Evolutionary conservation across 768 basidiomycete species (phyloP).

Genomic region (Calvatia gigantea): DNA sequence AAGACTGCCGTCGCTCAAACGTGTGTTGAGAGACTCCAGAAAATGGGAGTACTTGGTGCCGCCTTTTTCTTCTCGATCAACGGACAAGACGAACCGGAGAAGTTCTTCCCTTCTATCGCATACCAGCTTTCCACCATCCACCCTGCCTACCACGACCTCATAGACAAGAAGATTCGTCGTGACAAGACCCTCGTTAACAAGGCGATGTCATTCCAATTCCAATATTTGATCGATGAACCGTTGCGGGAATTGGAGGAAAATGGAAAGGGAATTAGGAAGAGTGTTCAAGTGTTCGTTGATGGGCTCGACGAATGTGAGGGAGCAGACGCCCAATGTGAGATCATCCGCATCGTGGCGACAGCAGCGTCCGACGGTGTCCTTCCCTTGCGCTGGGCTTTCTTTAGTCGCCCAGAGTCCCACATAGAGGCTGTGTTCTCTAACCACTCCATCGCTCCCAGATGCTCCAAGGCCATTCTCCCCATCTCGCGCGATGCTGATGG

Average conservation of each 20-base stretch:
- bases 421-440: neutral
- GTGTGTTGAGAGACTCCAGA: neutral
- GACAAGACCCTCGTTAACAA: neutral
- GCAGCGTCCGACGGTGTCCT: neutral
- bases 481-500: neutral
- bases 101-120: neutral
- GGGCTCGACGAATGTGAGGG: neutral
- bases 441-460: neutral
- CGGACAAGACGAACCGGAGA: neutral
- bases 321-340: neutral
- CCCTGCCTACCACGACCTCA: neutral
- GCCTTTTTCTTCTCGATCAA: constrained; percentile 7
- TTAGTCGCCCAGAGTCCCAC: neutral
- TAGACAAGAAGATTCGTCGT: neutral
- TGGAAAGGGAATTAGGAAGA: neutral
- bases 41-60: neutral
- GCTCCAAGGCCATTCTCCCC: neutral
- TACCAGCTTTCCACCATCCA: neutral
- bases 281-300: neutral
- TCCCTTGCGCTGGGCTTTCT: constrained; percentile 3
- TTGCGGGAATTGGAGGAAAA: neutral
- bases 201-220: neutral
- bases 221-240: neutral
- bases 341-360: neutral
- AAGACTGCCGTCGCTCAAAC: neutral